A percentile compares a stretch with the other conserved stretches of the same genome.
Evolutionary conservation across 176 grass and related monocot genomes (phyloP).

Genomic region (Pontederia crassipes): DNA sequence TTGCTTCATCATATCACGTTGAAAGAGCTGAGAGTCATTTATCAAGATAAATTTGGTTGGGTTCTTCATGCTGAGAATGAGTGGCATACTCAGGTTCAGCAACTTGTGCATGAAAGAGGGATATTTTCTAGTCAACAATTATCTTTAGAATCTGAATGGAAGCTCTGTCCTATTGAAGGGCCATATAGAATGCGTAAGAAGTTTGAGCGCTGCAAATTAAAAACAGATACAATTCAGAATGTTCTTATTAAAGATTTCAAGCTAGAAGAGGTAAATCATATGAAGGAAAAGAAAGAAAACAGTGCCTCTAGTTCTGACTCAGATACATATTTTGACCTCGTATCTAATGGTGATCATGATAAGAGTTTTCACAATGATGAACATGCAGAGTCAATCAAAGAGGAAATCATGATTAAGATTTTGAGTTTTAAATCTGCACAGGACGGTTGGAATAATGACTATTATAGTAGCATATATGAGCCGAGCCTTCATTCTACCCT

Average conservation of each 20-base stretch:
- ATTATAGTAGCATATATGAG: constrained; percentile 63
- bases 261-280: constrained; percentile 35
- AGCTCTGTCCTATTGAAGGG: constrained; percentile 84
- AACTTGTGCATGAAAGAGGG: constrained; percentile 90
- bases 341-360: constrained; percentile 44
- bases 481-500: constrained; percentile 79
- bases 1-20: constrained; percentile 76
- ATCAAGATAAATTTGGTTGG: constrained; percentile 98
- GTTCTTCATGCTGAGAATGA: constrained; percentile 94
- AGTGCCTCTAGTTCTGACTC: constrained; percentile 53
- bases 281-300: constrained; percentile 47
- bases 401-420: constrained; percentile 55
- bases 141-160: constrained; percentile 57
- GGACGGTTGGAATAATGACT: constrained; percentile 75
- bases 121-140: constrained; percentile 63
- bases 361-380: constrained; percentile 51
- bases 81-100: constrained; percentile 89
- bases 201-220: constrained; percentile 77
- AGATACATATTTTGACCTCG: constrained; percentile 70
- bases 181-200: constrained; percentile 97
- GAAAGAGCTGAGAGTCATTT: constrained; percentile 72
- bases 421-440: constrained; percentile 45
- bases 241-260: constrained; percentile 48
- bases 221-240: constrained; percentile 90
- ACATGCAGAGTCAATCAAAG: constrained; percentile 45